A percentile compares a stretch with the other conserved stretches of the same genome.
Conservation (phyloP, 306 rosid genomes). For the Adenanthera pavonina region DNA sequence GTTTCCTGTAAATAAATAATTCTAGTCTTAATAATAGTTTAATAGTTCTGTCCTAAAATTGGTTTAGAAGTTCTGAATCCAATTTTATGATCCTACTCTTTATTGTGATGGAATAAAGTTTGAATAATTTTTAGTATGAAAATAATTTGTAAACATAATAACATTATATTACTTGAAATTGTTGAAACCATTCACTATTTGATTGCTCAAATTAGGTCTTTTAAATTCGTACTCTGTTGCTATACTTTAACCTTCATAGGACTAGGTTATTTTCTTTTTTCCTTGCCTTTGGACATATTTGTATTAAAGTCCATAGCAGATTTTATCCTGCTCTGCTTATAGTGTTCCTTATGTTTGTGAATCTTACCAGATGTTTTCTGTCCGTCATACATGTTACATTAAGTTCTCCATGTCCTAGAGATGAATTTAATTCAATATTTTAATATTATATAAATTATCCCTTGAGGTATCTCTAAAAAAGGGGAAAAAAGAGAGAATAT, state of each 20-base stretch:
- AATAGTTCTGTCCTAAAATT: background rate
- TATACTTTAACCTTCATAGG: slow-evolving; percentile 48
- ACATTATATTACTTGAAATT: slow-evolving; percentile 2
- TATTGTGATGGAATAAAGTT: slow-evolving; percentile 19
- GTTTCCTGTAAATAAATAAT: slow-evolving; percentile 23
- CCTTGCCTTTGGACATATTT: background rate
- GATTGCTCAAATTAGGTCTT: background rate
- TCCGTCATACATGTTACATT: background rate
- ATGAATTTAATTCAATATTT: background rate
- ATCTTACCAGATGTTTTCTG: background rate
- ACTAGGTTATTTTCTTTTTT: background rate
- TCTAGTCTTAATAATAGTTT: background rate
- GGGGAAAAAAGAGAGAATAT: background rate
- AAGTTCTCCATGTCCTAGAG: background rate
- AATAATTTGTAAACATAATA: background rate
- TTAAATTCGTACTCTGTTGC: slow-evolving; percentile 4
- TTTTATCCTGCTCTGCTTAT: background rate
- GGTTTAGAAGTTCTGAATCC: slow-evolving; percentile 7
- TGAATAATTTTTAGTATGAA: background rate
- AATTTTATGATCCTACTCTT: background rate
- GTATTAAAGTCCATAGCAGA: background rate
- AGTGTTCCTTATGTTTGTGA: background rate
- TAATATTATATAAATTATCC: background rate
- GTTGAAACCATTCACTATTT: slow-evolving; percentile 5
- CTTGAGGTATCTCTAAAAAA: too few relatives aligned